phyloP scores from a whole-genome alignment of 129 eudicot genomes.

The Mikania micrantha region DNA sequence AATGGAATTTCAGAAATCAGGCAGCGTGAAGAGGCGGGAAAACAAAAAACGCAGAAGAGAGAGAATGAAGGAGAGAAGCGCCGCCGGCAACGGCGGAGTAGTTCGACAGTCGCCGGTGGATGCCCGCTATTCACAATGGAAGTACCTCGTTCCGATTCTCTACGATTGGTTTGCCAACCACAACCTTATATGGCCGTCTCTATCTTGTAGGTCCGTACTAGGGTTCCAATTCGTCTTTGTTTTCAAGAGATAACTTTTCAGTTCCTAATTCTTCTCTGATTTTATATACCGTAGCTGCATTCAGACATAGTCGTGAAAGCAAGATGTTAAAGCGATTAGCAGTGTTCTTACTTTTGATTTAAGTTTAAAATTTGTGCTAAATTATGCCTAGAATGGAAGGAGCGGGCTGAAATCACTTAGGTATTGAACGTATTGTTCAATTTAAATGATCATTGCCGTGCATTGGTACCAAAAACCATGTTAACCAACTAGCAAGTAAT shows the following conservation, averaged over 20 bases:
- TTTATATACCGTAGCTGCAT: background rate
- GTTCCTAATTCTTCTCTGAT: background rate
- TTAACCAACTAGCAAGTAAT: background rate
- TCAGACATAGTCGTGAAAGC: background rate
- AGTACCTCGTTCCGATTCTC: slow-evolving; percentile 66
- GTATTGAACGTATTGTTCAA: background rate
- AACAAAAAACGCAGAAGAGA: background rate
- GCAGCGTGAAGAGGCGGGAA: slow-evolving; percentile 5
- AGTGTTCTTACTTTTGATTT: background rate
- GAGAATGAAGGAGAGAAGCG: slow-evolving; percentile 31
- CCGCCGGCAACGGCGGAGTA: slow-evolving; percentile 24
- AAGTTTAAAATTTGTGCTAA: background rate
- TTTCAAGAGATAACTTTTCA: background rate
- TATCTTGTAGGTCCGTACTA: slow-evolving; percentile 68
- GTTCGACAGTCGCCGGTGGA: slow-evolving; percentile 38
- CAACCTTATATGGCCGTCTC: slow-evolving; percentile 91
- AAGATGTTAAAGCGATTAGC: background rate
- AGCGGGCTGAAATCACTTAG: background rate
- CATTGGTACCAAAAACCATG: background rate
- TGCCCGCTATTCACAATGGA: slow-evolving; percentile 66
- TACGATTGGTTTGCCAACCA: slow-evolving; percentile 92
- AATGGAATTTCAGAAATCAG: slow-evolving; percentile 2
- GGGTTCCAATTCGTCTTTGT: slow-evolving; percentile 17
- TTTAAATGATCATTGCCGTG: background rate
- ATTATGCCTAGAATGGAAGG: background rate